Base-by-base conservation (phyloP, 305 asterid genomes). In the Fraxinus platypoda region DNA sequence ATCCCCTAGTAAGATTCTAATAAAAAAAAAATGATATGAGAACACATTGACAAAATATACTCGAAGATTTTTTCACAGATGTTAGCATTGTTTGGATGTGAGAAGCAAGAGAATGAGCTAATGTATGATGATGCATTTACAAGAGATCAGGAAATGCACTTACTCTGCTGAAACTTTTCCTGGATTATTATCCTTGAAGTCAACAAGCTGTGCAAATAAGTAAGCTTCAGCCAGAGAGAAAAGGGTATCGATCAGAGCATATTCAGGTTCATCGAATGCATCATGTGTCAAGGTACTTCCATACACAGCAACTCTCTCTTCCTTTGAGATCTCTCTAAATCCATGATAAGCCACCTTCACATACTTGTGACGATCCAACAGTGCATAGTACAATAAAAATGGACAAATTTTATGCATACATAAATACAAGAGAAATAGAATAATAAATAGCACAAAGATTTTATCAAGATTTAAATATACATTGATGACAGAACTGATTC, bases 291-390 rank as follows among this genome's bases (percentile, higher is more conserved):
- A 85, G 76, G 85, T 88, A 82, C 75, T 89, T 17, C 90, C 90
- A 73, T 89, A 89, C 12, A 90, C 78, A 62, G 88, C 85, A 33
- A 83, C 91, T 83, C 86, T 89, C 35, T 87, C 90, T 80, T 89
- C 90, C 78, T 89, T 89, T 19, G 90, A 84, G 86, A 89, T 73
- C 78, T 86, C 91, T 79, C 77, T 80, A 74, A 88, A 88, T 83
- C 91, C 91, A 88, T 88, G 92, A 79, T 88, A 88, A 13, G 92
- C 91, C 72, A 89, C 90, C 83, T 89, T 89, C n/a, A 88, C 92
- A 78, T 88, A 89, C 75, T 89, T 89, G 85, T 89, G 92, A 71
- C 91, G 72, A 46, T 89, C 92, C 92, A 89, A 88, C 92, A 86
- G 85, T 21, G 41, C 57, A 8, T 21, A 2, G 3, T 21, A 64